Evolutionary conservation across 2,329 filamentous ascomycete species (phyloP).

Genomic region (Huntiella moniliformis): DNA sequence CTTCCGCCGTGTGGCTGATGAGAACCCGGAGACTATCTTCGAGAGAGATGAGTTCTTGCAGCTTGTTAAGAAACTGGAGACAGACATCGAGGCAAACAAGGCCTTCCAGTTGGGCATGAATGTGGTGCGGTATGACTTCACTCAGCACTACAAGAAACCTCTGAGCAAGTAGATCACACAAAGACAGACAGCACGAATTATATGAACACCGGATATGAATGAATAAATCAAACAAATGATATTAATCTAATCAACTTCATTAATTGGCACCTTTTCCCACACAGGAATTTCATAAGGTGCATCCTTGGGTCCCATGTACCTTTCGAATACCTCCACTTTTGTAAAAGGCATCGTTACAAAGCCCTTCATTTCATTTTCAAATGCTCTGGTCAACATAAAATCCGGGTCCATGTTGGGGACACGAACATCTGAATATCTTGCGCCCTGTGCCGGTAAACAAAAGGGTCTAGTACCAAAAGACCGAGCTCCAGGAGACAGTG

Average conservation of each 20-base stretch:
- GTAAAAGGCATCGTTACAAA: too few relatives aligned
- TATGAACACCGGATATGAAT: too few relatives aligned
- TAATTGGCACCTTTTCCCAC: background rate
- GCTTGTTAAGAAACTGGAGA: slow-evolving; percentile 20
- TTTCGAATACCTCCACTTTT: too few relatives aligned
- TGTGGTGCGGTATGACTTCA: slow-evolving; percentile 25
- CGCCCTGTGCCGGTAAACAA: background rate
- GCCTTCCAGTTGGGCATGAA: slow-evolving; percentile 20
- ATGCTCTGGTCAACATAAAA: too few relatives aligned
- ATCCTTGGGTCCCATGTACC: background rate
- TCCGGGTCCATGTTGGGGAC: too few relatives aligned
- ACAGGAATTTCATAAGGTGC: background rate
- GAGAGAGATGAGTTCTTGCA: slow-evolving; percentile 23
- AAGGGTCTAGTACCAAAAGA: background rate
- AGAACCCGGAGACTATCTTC: slow-evolving; percentile 20
- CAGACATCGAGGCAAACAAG: slow-evolving; percentile 18
- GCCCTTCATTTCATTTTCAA: too few relatives aligned
- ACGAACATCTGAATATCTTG: background rate
- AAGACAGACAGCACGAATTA: too few relatives aligned
- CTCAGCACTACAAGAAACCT: slow-evolving; percentile 22
- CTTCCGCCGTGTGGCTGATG: slow-evolving; percentile 25
- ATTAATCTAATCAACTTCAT: background rate
- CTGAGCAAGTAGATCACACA: background rate
- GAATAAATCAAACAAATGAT: too few relatives aligned
- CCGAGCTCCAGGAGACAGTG: background rate